Conservation (phyloP, 2,329 filamentous ascomycete species). For the Immersiporthe knoxdaviesiana region DNA sequence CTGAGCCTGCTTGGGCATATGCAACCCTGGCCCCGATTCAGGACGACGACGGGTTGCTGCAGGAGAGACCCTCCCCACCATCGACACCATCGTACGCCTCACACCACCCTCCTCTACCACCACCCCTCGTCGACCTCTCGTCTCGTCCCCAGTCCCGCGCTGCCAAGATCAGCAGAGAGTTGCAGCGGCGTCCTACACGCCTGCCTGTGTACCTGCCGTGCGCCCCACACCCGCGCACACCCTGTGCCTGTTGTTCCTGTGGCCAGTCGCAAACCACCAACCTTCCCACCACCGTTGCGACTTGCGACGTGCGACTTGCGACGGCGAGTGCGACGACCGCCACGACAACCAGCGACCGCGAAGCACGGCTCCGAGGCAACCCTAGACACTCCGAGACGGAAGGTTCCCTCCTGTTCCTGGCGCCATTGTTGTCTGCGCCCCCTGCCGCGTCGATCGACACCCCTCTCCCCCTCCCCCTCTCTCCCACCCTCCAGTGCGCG, state of each 20-base stretch:
- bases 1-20: constrained; percentile 23
- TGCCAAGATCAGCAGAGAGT: constrained; percentile 21
- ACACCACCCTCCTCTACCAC: constrained; percentile 8
- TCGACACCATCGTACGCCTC: constrained; percentile 31
- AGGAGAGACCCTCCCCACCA: constrained; percentile 35
- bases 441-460: constrained; percentile 8
- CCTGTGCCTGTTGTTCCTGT: background rate
- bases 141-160: constrained; percentile 20
- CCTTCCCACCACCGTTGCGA: constrained; percentile 1
- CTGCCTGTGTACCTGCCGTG: constrained; percentile 16
- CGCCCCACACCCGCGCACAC: constrained; percentile 22
- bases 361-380: constrained; percentile 19
- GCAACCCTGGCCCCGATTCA: constrained; percentile 33
- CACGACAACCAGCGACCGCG: background rate
- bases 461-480: background rate
- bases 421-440: constrained; percentile 19
- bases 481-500: constrained; percentile 26
- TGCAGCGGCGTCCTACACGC: background rate
- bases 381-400: constrained; percentile 12
- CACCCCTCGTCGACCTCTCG: constrained; percentile 5
- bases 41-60: constrained; percentile 37
- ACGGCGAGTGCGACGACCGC: constrained; percentile 13
- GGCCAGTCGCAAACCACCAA: constrained; percentile 5
- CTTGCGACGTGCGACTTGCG: too few relatives aligned
- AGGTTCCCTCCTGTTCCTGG: constrained; percentile 9